Conservation (phyloP, 129 eudicot species). For the Artemisia tridentata region DNA sequence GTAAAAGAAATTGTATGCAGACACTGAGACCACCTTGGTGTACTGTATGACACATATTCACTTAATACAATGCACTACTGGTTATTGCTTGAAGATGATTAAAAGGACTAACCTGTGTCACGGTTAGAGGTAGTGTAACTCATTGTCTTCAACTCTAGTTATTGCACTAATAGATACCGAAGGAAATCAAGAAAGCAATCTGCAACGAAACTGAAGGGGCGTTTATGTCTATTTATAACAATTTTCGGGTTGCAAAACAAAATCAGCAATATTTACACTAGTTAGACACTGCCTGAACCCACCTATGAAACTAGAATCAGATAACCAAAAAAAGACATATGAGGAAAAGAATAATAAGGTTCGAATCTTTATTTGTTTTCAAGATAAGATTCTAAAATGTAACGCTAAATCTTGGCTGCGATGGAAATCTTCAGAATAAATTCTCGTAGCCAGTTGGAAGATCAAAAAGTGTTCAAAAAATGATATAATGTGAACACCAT, state of each 20-base stretch:
- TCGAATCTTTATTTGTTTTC: conserved; percentile 18
- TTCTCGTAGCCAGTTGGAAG: conserved; percentile 33
- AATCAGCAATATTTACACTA: conserved; percentile 30
- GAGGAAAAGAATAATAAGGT: conserved; percentile 33
- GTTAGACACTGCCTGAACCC: conserved; percentile 35
- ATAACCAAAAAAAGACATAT: conserved; percentile 19
- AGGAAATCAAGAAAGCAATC: conserved; percentile 21
- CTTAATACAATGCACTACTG: conserved; percentile 22
- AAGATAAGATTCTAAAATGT: conserved; percentile 20
- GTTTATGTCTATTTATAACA: conserved; percentile 48
- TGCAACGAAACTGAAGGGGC: conserved; percentile 30
- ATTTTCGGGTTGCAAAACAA: conserved; percentile 20
- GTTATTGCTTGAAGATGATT: background rate
- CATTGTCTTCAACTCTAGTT: conserved; percentile 33
- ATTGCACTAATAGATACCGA: background rate
- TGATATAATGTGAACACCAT: conserved; percentile 38
- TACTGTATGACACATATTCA: background rate
- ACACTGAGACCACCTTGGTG: conserved; percentile 9
- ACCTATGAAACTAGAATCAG: conserved; percentile 33
- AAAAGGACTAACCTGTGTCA: conserved; percentile 48
- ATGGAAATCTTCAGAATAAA: conserved; percentile 36
- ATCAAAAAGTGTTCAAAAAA: conserved; percentile 23
- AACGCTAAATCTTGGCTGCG: conserved; percentile 19
- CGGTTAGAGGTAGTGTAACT: conserved; percentile 48
- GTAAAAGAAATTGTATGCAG: background rate